Conservation (phyloP, 148 eudicot genomes). For the Talinum fruticosum region DNA sequence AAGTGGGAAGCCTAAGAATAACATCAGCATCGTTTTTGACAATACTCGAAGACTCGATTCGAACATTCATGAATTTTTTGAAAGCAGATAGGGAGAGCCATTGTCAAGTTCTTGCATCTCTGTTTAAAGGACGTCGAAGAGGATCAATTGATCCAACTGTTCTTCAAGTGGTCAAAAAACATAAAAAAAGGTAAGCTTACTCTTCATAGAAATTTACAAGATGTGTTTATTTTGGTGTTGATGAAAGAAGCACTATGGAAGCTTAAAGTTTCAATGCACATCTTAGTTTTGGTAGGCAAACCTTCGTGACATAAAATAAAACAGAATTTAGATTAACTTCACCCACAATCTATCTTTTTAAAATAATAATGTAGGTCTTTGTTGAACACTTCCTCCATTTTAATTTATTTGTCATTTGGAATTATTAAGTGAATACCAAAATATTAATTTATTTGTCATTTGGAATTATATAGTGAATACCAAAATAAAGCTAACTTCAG, state of each 20-base stretch:
- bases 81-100: slow-evolving; percentile 67
- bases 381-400: no score
- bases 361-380: no score
- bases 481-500: no score
- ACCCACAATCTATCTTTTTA: no score
- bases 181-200: slow-evolving; percentile 53
- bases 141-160: slow-evolving; percentile 58
- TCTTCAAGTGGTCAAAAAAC: slow-evolving; percentile 52
- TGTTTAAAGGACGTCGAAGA: slow-evolving; percentile 45
- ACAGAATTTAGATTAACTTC: no score
- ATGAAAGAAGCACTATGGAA: neutral
- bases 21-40: slow-evolving; percentile 53
- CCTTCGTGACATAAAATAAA: no score
- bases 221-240: neutral
- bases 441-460: no score
- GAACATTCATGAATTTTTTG: slow-evolving; percentile 81
- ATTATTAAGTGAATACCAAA: no score
- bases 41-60: slow-evolving; percentile 75
- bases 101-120: slow-evolving; percentile 46
- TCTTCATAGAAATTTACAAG: neutral
- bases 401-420: no score
- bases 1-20: slow-evolving; percentile 52
- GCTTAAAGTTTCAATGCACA: no score
- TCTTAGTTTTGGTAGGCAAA: no score
- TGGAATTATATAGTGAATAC: no score